Percentiles rank a stretch among this genome's conserved stretches.
Conservation (phyloP, 1,284 basidiomycete genomes). For the Volvariella surrecta region DNA sequence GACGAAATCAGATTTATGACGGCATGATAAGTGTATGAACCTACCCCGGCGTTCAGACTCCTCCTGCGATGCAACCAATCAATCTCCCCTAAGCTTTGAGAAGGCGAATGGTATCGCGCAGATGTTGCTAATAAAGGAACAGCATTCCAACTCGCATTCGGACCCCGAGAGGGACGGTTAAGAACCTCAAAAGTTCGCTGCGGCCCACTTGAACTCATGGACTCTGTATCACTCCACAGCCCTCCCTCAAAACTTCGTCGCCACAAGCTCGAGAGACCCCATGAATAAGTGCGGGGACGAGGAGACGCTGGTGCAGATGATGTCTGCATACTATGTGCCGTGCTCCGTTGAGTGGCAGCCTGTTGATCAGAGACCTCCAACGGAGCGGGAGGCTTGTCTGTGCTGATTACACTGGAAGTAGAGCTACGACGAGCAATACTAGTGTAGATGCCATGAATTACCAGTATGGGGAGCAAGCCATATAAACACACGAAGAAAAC, state of each 20-base stretch:
- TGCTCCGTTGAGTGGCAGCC: constrained; percentile 24
- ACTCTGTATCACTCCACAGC: constrained; percentile 42
- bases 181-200: constrained; percentile 61
- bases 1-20: constrained; percentile 6
- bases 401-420: constrained; percentile 12
- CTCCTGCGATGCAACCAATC: constrained; percentile 69
- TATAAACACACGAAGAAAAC: constrained; percentile 55
- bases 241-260: constrained; percentile 35
- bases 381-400: constrained; percentile 26
- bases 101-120: constrained; percentile 20
- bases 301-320: constrained; percentile 38
- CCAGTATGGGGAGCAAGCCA: constrained; percentile 38
- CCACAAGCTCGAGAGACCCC: constrained; percentile 41
- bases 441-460: constrained; percentile 14
- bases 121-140: constrained; percentile 19
- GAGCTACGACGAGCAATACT: constrained; percentile 10
- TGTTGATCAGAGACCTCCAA: constrained; percentile 41
- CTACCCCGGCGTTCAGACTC: constrained; percentile 58
- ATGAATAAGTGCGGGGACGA: constrained; percentile 39
- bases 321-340: constrained; percentile 26
- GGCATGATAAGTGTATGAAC: constrained; percentile 21
- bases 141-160: constrained; percentile 37
- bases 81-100: constrained; percentile 54
- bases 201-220: constrained; percentile 30
- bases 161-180: constrained; percentile 49